Conservation (phyloP, 345 rosid genomes). For the Pugionium dolabratum region DNA sequence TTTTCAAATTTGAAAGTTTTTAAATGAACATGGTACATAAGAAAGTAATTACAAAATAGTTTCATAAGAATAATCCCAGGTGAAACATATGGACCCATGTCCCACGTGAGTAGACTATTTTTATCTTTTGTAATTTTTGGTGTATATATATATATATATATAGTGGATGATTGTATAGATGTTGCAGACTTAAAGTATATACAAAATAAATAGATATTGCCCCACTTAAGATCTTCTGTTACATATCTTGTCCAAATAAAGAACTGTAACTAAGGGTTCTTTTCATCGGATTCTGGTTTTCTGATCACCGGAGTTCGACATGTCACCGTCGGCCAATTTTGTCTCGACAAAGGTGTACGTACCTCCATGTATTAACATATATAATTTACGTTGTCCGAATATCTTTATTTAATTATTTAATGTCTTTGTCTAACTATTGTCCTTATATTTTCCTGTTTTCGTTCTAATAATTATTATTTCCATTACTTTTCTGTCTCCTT, state of each 20-base stretch:
- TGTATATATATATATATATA: neutral
- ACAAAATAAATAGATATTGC: slow-evolving; percentile 17
- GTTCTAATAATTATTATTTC: neutral
- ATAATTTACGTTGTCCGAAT: neutral
- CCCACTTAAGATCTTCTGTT: slow-evolving; percentile 35
- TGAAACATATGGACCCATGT: slow-evolving; percentile 42
- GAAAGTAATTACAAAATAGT: neutral
- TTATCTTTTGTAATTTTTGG: neutral
- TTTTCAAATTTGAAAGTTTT: neutral
- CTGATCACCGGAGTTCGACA: slow-evolving; percentile 19
- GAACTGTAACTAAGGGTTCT: neutral
- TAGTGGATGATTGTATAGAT: slow-evolving; percentile 24
- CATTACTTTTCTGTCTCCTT: neutral
- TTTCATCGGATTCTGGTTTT: slow-evolving; percentile 22
- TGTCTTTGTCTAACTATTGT: slow-evolving; percentile 5
- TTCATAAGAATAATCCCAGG: slow-evolving; percentile 13
- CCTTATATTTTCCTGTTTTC: slow-evolving; percentile 10
- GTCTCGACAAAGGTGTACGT: slow-evolving; percentile 13
- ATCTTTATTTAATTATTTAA: slow-evolving; percentile 20
- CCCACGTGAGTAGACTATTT: slow-evolving; percentile 32
- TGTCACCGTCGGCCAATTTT: slow-evolving; percentile 27
- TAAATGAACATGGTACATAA: neutral
- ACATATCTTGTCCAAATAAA: slow-evolving; percentile 19
- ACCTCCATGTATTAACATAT: slow-evolving; percentile 22
- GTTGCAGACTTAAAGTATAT: slow-evolving; percentile 23